phyloP scores from a whole-genome alignment of 2,329 filamentous ascomycete genomes.

The Fusarium luffae region DNA sequence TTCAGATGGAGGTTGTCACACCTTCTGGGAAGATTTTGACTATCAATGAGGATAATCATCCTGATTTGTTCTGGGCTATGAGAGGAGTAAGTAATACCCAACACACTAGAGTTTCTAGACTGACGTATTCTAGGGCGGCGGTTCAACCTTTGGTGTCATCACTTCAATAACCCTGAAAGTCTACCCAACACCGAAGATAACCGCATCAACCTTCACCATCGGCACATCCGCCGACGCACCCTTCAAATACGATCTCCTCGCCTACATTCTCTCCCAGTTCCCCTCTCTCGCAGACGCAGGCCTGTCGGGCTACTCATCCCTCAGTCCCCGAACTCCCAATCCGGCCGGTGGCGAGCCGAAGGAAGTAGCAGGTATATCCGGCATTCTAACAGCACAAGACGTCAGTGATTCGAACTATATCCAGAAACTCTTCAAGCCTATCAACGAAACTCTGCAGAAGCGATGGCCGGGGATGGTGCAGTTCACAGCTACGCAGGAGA shows the following conservation, averaged over 20 bases:
- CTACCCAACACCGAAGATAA: constrained; percentile 55
- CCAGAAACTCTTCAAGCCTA: constrained; percentile 47
- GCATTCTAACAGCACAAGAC: constrained; percentile 52
- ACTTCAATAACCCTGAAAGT: constrained; percentile 67
- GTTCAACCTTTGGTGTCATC: constrained; percentile 70
- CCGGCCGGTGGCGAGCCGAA: constrained; percentile 47
- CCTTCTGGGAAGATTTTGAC: constrained; percentile 61
- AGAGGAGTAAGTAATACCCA: constrained; percentile 58
- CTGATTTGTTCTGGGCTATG: constrained; percentile 73
- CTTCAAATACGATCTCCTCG: constrained; percentile 59
- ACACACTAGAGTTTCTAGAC: too few relatives aligned
- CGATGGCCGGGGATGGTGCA: constrained; percentile 50
- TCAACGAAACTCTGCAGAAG: constrained; percentile 53
- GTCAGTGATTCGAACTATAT: constrained; percentile 45
- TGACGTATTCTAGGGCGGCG: constrained; percentile 58
- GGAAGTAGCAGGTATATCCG: constrained; percentile 51
- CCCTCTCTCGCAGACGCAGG: constrained; percentile 62
- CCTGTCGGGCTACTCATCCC: constrained; percentile 60
- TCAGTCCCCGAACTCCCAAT: constrained; percentile 52
- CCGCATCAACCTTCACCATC: constrained; percentile 38
- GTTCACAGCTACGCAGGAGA: constrained; percentile 23
- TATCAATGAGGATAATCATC: constrained; percentile 63
- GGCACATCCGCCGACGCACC: constrained; percentile 45
- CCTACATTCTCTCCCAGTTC: constrained; percentile 58
- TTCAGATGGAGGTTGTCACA: constrained; percentile 68